Conservation (phyloP, 192 early-diverging fungal species). For the Coemansia sp. region DNA sequence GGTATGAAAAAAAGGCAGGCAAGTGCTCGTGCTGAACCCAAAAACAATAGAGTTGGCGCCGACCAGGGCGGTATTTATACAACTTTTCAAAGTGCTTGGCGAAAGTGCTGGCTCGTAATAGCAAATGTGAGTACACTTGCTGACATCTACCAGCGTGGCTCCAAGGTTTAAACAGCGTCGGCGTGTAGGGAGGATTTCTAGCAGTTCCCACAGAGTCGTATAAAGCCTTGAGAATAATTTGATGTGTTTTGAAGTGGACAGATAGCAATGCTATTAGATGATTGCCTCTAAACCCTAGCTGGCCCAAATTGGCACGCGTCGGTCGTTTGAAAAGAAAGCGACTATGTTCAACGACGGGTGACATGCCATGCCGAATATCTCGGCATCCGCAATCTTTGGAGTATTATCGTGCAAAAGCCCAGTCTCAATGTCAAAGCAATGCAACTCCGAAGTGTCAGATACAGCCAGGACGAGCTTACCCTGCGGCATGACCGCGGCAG, state of each 20-base stretch:
- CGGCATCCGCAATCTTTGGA: slow-evolving; percentile 62
- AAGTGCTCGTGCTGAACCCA: slow-evolving; percentile 14
- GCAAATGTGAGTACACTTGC: background rate
- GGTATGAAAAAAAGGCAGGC: slow-evolving; percentile 20
- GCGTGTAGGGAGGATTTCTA: too few species aligned
- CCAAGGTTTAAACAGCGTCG: background rate
- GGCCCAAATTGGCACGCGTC: slow-evolving; percentile 39
- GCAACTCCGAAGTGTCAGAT: slow-evolving; percentile 68
- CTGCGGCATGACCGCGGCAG: slow-evolving; percentile 68
- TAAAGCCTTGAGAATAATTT: too few species aligned
- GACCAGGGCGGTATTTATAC: background rate
- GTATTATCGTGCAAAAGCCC: slow-evolving; percentile 36
- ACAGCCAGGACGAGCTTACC: slow-evolving; percentile 85
- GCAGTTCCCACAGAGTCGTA: too few species aligned
- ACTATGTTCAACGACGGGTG: slow-evolving; percentile 87
- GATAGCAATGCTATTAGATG: too few species aligned
- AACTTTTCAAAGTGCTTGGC: background rate
- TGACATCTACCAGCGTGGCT: background rate
- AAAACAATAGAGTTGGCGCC: background rate
- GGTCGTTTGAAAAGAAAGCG: slow-evolving; percentile 43
- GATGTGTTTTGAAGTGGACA: too few species aligned
- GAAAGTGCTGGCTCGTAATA: too few species aligned
- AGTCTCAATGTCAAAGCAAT: slow-evolving; percentile 68
- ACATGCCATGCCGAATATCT: slow-evolving; percentile 75
- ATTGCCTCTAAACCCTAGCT: background rate